phyloP scores from a whole-genome alignment of 176 grass and related monocot species.

The Phoenix roebelenii region DNA sequence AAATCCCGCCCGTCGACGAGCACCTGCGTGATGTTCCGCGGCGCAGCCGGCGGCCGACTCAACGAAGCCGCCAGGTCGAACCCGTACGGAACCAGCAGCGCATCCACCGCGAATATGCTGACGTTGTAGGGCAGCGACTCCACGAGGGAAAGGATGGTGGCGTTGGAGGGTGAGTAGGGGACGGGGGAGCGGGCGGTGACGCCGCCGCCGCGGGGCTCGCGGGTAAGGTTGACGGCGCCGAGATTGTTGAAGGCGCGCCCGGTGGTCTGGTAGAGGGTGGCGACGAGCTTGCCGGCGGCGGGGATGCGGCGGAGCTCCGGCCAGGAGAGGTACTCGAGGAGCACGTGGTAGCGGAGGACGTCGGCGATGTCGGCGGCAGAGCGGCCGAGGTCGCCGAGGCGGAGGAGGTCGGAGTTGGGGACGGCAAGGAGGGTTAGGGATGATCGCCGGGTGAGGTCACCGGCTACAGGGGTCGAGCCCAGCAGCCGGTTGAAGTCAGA shows the following conservation, averaged over 20 bases:
- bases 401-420: constrained; percentile 55
- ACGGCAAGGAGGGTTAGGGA: constrained; percentile 83
- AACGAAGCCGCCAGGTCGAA: constrained; percentile 76
- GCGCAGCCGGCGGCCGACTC: constrained; percentile 28
- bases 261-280: constrained; percentile 93
- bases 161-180: constrained; percentile 46
- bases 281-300: constrained; percentile 60
- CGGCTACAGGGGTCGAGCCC: constrained; percentile 40
- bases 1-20: constrained; percentile 67
- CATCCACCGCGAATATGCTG: constrained; percentile 66
- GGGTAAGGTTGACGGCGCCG: constrained; percentile 83
- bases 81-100: constrained; percentile 58
- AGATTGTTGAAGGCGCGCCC: constrained; percentile 71
- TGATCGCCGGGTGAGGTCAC: constrained; percentile 50
- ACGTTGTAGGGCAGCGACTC: constrained; percentile 66
- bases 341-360: constrained; percentile 85
- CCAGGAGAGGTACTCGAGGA: constrained; percentile 88
- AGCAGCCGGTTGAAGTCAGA: constrained; percentile 61
- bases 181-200: constrained; percentile 63
- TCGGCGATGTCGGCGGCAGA: constrained; percentile 79
- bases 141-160: constrained; percentile 62
- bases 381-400: constrained; percentile 40
- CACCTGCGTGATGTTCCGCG: constrained; percentile 70
- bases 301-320: constrained; percentile 50
- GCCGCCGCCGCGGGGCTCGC: constrained; percentile 8